Conservation (phyloP, 352 stramenopile species). For the Phytophthora aleatoria region DNA sequence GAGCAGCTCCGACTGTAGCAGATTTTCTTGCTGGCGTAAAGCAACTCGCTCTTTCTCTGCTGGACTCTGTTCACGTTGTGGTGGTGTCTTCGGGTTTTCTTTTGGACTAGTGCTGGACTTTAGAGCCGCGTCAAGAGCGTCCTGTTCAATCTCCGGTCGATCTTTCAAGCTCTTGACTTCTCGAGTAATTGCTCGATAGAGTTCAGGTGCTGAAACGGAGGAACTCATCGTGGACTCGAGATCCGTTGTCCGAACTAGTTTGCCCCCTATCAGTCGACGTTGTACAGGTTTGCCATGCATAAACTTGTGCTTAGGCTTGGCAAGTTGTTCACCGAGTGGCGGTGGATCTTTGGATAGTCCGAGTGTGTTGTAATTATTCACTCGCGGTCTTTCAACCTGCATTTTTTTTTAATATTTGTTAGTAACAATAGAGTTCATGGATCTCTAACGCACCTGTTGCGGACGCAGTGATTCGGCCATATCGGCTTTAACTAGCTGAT, state of each 20-base stretch:
- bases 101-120: conserved; percentile 3
- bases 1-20: conserved; percentile 60
- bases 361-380: conserved; percentile 48
- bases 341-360: conserved; percentile 36
- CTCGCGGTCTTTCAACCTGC: conserved; percentile 18
- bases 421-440: neutral
- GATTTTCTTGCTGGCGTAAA: conserved; percentile 38
- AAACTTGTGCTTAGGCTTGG: conserved; percentile 25
- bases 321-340: conserved; percentile 16
- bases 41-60: conserved; percentile 28
- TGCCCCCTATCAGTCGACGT: conserved; percentile 48
- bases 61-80: conserved; percentile 2
- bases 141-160: conserved; percentile 11
- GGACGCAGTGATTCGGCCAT: conserved; percentile 12
- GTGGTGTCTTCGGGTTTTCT: conserved; percentile 1
- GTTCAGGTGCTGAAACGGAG: conserved; percentile 34
- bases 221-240: conserved; percentile 15
- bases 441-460: conserved; percentile 10
- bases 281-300: conserved; percentile 44
- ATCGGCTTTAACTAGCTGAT: conserved; percentile 29
- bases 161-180: conserved; percentile 32
- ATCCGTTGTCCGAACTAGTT: conserved; percentile 35
- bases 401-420: conserved; percentile 7
- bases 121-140: conserved; percentile 18
- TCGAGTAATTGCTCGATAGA: conserved; percentile 25